Percentiles rank a stretch among this genome's conserved stretches.
phyloP scores from a whole-genome alignment of 257 asterid species.

The Scutellaria baicalensis region DNA sequence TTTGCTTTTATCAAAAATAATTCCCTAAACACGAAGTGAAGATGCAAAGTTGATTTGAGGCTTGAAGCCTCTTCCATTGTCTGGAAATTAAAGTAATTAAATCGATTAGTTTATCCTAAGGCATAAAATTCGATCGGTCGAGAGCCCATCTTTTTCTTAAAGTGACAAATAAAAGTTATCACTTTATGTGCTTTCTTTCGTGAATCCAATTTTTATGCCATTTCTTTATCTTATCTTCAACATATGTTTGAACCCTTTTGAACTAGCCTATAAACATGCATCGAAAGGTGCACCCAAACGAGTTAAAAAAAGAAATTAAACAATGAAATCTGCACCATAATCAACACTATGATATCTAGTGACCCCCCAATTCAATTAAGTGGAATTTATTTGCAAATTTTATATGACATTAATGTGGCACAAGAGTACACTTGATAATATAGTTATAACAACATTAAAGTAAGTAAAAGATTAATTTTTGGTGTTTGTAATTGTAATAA shows the following conservation, averaged over 20 bases:
- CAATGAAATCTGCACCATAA: not conserved
- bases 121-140: not conserved
- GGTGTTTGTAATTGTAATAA: not conserved
- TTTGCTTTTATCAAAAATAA: not conserved
- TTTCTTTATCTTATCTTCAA: slow-evolving; percentile 11
- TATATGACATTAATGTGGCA: not conserved
- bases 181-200: slow-evolving; percentile 6
- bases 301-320: not conserved
- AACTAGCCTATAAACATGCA: not conserved
- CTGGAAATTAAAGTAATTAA: not conserved
- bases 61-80: not conserved
- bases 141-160: not conserved
- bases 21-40: not conserved
- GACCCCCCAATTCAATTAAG: not conserved
- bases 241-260: not conserved
- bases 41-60: slow-evolving; percentile 10
- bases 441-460: not conserved
- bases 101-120: not conserved
- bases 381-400: not conserved
- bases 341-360: not conserved
- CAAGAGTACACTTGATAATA: too few species aligned
- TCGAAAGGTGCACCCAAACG: not conserved
- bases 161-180: slow-evolving; percentile 5
- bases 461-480: not conserved
- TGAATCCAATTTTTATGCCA: not conserved